Evolutionary conservation across 1,139 yeast species (phyloP).

Genomic region (Groenewaldozyma auringiensis): DNA sequence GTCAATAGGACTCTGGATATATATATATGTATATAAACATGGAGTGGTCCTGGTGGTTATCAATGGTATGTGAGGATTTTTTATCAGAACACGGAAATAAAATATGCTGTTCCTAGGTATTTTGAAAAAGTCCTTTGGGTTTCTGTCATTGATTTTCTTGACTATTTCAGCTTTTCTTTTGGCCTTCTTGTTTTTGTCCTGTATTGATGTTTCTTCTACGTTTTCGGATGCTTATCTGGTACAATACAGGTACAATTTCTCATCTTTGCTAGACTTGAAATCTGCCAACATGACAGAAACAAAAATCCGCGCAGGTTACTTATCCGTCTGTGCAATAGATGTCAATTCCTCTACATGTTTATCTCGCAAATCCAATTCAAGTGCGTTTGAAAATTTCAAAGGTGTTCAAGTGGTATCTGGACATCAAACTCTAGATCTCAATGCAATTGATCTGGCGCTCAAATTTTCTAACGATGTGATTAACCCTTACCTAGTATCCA

Average conservation of each 20-base stretch:
- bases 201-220: conserved; percentile 36
- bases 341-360: conserved; percentile 4
- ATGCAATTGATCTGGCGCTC: conserved; percentile 38
- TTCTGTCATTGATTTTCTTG: conserved; percentile 25
- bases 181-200: conserved; percentile 48
- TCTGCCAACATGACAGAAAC: conserved; percentile 22
- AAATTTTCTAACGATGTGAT: conserved; percentile 40
- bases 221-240: conserved; percentile 44
- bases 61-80: no score
- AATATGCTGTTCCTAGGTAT: neutral
- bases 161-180: conserved; percentile 38
- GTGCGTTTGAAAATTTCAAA: conserved; percentile 31
- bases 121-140: neutral
- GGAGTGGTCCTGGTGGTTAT: no score
- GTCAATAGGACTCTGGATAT: no score
- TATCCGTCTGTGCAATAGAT: conserved; percentile 22
- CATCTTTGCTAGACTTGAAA: neutral
- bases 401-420: conserved; percentile 17
- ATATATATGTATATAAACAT: no score
- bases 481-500: conserved; percentile 49
- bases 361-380: conserved; percentile 8
- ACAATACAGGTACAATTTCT: conserved; percentile 39
- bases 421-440: conserved; percentile 26
- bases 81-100: no score
- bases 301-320: conserved; percentile 43